Evolutionary conservation across 352 stramenopile species (phyloP), one percentile per base, ranked within the genome.

Genomic region (Pythium rishiriense): DNA sequence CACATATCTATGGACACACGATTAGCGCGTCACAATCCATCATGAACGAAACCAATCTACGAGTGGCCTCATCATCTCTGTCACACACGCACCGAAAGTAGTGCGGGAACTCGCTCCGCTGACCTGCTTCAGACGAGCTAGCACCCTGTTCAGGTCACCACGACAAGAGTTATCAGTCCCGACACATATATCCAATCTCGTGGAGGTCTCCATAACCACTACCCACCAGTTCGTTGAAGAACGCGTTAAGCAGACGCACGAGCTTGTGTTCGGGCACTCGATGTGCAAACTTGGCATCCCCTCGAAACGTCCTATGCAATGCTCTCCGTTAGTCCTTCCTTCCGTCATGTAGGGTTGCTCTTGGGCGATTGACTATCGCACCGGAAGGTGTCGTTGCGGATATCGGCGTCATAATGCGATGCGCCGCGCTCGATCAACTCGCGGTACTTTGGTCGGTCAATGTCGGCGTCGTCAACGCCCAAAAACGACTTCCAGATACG

Each of bases 311-410:
- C 6, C 76, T 70, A 43, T 3, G 31, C n/a, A 48, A 26, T n/a
- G n/a, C n/a, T n/a, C n/a, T n/a, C n/a, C n/a, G n/a, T n/a, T n/a
- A n/a, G n/a, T n/a, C n/a, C n/a, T n/a, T n/a, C n/a, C n/a, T n/a
- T n/a, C n/a, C n/a, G n/a, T n/a, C n/a, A n/a, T n/a, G n/a, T n/a
- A n/a, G n/a, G n/a, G n/a, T n/a, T n/a, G n/a, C n/a, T n/a, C n/a
- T n/a, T n/a, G n/a, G n/a, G n/a, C n/a, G n/a, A n/a, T n/a, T n/a
- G n/a, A n/a, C n/a, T n/a, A n/a, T 37, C 62, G 45, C 21, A 70
- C 64, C 66, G 82, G 58, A 97, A 97, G 17, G 90, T 97, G 65
- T 98, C 91, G 63, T 98, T 96, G 21, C 87, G 79, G 57, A 98
- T 98, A 43, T 97, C 89, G 21, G 63, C 78, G 55, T 97, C 90